These are phyloP conservation scores for Sclerotinia subarctica DNA, from an alignment of 2,329 filamentous ascomycete species.

Conservation along the genomic window DNA sequence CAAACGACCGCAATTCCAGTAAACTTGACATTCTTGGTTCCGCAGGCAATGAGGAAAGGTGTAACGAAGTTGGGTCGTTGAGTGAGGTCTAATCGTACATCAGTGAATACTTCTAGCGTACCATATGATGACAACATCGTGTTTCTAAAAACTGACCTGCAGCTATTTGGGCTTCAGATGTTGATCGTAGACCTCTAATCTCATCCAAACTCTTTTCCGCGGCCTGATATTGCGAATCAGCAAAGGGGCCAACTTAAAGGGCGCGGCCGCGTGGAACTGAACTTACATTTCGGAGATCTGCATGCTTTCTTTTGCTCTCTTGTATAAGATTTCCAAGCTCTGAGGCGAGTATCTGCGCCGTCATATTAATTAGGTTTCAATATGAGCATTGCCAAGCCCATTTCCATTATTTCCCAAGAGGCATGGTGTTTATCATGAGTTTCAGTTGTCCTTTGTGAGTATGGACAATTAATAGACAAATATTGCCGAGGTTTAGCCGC, in stretches of 20 bases:
- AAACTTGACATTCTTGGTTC: constrained; percentile 85
- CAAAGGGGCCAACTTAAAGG: constrained; percentile 20
- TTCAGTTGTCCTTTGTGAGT: constrained; percentile 18
- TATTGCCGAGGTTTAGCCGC: constrained; percentile 15
- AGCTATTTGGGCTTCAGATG: constrained; percentile 61
- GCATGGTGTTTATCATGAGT: constrained; percentile 2
- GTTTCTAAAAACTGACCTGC: constrained; percentile 35
- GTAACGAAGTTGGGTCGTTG: constrained; percentile 81
- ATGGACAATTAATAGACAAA: background rate
- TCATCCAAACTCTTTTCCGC: constrained; percentile 93
- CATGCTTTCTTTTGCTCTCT: constrained; percentile 93
- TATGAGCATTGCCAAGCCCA: constrained; percentile 28
- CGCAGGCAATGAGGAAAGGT: constrained; percentile 90
- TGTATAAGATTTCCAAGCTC: constrained; percentile 89
- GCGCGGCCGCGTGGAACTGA: constrained; percentile 18
- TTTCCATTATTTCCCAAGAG: constrained; percentile 28
- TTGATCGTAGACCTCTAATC: constrained; percentile 70
- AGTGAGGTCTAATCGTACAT: constrained; percentile 63
- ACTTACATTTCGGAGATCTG: constrained; percentile 77
- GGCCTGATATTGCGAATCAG: constrained; percentile 52
- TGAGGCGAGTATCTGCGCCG: constrained; percentile 80
- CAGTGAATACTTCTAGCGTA: constrained; percentile 14
- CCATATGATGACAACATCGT: background rate
- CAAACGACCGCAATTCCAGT: constrained; percentile 84
- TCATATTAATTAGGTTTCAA: constrained; percentile 55